These are phyloP conservation scores for Fusarium metavorans DNA, from an alignment of 2,329 filamentous ascomycete species.

Conservation along the genomic window DNA sequence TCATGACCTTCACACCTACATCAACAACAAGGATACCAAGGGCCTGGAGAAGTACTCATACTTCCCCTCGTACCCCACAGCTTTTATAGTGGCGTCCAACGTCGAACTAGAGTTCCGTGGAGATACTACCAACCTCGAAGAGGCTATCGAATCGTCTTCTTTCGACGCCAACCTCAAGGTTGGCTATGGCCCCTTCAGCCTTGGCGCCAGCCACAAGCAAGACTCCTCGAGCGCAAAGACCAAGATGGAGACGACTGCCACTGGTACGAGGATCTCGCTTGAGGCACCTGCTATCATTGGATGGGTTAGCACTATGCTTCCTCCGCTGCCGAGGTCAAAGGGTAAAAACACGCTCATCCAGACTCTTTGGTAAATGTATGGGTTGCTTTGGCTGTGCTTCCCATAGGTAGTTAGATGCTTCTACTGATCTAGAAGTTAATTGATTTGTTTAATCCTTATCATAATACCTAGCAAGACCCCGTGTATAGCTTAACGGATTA, in stretches of 20 bases:
- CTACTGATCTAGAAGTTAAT: not conserved
- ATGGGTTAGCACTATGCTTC: not conserved
- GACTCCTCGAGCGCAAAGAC: slow-evolving; percentile 8
- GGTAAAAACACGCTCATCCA: not conserved
- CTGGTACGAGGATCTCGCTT: not conserved
- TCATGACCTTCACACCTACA: not conserved
- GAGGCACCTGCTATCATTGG: slow-evolving; percentile 1
- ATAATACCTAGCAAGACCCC: not conserved
- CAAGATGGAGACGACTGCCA: slow-evolving; percentile 13
- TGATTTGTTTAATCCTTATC: not conserved
- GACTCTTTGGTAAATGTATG: not conserved
- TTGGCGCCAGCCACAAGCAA: not conserved
- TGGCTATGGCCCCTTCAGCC: slow-evolving; percentile 3
- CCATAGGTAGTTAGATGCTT: not conserved
- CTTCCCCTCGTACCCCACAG: slow-evolving; percentile 10
- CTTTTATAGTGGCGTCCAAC: slow-evolving; percentile 8
- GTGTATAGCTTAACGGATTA: too few species aligned
- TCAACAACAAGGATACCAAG: not conserved
- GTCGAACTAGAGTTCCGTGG: slow-evolving; percentile 6
- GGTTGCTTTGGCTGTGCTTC: fast-evolving
- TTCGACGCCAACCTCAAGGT: slow-evolving; percentile 1
- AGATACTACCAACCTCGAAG: slow-evolving; percentile 7
- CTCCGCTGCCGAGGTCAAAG: slow-evolving; percentile 1
- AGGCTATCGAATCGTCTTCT: not conserved
- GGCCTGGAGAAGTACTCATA: not conserved